Conservation (phyloP, 2,329 filamentous ascomycete species). For the Aspergillus versicolor region DNA sequence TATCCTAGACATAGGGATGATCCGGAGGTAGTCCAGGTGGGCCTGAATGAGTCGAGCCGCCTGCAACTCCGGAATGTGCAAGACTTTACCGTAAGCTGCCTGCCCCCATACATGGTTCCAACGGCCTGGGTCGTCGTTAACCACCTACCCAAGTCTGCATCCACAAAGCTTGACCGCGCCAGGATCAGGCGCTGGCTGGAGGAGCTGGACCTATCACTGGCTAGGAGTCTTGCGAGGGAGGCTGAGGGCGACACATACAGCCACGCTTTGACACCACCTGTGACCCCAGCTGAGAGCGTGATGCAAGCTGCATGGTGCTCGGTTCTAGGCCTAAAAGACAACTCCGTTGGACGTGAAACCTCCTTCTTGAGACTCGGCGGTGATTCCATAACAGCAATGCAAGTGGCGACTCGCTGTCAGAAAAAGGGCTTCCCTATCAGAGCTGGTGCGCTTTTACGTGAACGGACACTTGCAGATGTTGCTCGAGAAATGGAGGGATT, state of each 20-base stretch:
- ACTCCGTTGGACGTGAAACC: background rate
- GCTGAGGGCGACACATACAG: background rate
- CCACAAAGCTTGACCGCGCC: conserved; percentile 11
- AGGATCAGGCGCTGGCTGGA: conserved; percentile 4
- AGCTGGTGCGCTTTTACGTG: no score
- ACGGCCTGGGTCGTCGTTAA: conserved; percentile 3
- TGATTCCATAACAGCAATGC: conserved; percentile 13
- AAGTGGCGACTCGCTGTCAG: background rate
- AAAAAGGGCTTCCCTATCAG: no score
- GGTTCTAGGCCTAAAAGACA: background rate
- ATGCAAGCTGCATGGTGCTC: background rate
- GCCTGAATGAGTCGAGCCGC: no score
- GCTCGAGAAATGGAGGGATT: no score
- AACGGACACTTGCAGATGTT: no score
- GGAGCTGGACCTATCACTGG: background rate
- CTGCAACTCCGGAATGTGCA: no score
- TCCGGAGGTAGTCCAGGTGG: background rate
- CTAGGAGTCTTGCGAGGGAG: no score
- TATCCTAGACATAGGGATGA: no score
- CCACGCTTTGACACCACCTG: background rate
- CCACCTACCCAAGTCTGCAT: conserved; percentile 1
- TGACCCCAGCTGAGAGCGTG: no score
- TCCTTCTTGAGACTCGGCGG: conserved; percentile 6
- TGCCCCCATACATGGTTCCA: conserved; percentile 6
- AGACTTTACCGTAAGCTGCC: background rate